Evolutionary conservation across 176 grass and related monocot species (phyloP).

Genomic region (Tillandsia leiboldiana): DNA sequence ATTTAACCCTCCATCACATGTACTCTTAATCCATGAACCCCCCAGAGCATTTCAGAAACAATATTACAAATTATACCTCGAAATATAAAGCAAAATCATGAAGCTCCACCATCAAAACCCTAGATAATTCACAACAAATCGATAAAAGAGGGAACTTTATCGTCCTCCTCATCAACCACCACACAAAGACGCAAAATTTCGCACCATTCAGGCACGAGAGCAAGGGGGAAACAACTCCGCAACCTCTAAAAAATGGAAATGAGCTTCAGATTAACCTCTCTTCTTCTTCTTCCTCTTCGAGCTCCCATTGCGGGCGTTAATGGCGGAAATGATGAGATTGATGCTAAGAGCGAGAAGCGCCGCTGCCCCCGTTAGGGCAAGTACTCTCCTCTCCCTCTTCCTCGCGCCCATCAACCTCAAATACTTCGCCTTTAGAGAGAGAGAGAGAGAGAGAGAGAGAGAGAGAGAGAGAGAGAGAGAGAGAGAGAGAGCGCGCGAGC

Average conservation of each 20-base stretch:
- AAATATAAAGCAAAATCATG: too few relatives aligned
- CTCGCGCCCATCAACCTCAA: constrained; percentile 32
- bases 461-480: background rate
- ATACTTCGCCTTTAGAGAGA: background rate
- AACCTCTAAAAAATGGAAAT: background rate
- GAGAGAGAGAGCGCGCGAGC: background rate
- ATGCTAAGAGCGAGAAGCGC: constrained; percentile 75
- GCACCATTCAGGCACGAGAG: background rate
- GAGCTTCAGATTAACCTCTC: constrained; percentile 27
- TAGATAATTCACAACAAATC: background rate
- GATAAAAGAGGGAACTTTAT: background rate
- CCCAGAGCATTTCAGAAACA: too few relatives aligned
- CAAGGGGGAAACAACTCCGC: background rate
- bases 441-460: background rate
- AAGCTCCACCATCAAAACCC: too few relatives aligned
- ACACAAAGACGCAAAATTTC: background rate
- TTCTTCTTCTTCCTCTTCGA: constrained; percentile 28
- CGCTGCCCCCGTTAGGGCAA: constrained; percentile 50
- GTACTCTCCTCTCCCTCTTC: constrained; percentile 34
- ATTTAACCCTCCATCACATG: too few relatives aligned
- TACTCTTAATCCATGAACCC: too few relatives aligned
- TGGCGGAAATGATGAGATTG: constrained; percentile 75
- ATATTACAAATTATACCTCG: too few relatives aligned
- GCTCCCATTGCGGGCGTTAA: constrained; percentile 38
- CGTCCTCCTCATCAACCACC: background rate